Base-by-base conservation (phyloP, 2,329 filamentous ascomycete genomes). In the Colletotrichum aenigma region DNA sequence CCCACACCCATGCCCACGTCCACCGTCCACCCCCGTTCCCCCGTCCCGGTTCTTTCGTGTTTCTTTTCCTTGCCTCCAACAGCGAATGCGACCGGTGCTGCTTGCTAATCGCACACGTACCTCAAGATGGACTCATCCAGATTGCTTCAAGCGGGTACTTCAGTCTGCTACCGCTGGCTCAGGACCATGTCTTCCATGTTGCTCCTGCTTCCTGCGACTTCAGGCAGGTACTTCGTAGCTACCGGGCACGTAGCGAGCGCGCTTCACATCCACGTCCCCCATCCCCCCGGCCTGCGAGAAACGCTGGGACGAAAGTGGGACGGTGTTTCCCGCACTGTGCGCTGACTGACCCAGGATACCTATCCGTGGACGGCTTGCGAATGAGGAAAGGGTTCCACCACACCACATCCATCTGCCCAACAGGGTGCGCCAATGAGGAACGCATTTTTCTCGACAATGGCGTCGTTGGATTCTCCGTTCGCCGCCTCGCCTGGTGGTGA, bases 341-440 rank as follows among this genome's bases (percentile, higher is more conserved):
- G n/a, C 18, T 32, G 16, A 60, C 62, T 34, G 56, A 62, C 36
- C 60, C 38, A 18, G 65, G 34, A 48, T 30, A 32, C n/a, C 36
- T 30, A 32, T 24, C 36, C 55, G 55, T 60, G 67, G 38, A 75
- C 56, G 73, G 56, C 69, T 62, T 72, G 64, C 69, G 62, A 72
- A 73, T 75, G 69, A 48, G 64, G 73, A 61, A 74, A 69, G 71
- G 66, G 38, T 43, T 36, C 36, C 66, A 61, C 34, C 30, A 24
- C 52, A 62, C 55, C 64, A 43, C 38, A 36, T 9, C 18, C 38
- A 43, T 10, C 38, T 52, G 30, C 69, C 60, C n/a, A 34, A 28
- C 52, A 56, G 34, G 16, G 30, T 70, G 18, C 55, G 34, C 18
- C 18, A 60, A 64, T 38, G 24, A 65, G 10, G n/a, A 43, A 70